Base-by-base conservation (phyloP, 805 yeast genomes). In the Danielozyma ontarioensis region DNA sequence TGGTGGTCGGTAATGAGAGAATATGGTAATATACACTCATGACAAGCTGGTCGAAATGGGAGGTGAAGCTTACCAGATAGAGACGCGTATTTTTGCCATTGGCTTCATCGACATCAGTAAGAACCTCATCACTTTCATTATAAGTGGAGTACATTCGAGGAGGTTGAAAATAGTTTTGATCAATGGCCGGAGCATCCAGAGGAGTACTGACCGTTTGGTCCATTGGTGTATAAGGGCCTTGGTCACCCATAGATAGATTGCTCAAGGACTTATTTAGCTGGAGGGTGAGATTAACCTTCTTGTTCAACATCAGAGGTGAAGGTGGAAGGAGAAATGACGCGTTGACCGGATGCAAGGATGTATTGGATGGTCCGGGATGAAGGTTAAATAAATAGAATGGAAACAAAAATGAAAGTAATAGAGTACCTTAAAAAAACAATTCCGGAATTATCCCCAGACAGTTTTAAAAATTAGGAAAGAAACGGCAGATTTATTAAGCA, bases 191-290 rank as follows among this genome's bases (percentile, higher is more conserved):
- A 12, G 51, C 51, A 31, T 62, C 70, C 17, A 59, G 37, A 3
- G 72, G 72, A 5, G 72, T 66, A 27, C 42, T 51, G 27, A 64
- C 45, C 0, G 71, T 66, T 41, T 64, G 71, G 23, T 66, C 72
- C 29, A 62, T 46, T n/a, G 72, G 72, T 3, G 72, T 66, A 41
- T 47, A 61, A n/a, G 72, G 72, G 6, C 48, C 55, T 8, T 39
- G 28, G 13, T 45, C 50, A 14, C 31, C 30, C 4, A n/a, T 44
- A 17, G 44, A 36, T 25, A 52, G 35, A 33, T 52, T 46, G 16
- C 46, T 45, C 29, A 56, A 46, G 14, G 61, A 43, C 40, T 57
- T 54, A 50, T 55, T 61, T 17, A 62, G 42, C 40, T 61, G 59
- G 35, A 65, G 52, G 28, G 57, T 47, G 35, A 64, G 55, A 34